Evolutionary conservation across 108 stramenopile genomes (phyloP).

Genomic region (Fistulifera pelliculosa): DNA sequence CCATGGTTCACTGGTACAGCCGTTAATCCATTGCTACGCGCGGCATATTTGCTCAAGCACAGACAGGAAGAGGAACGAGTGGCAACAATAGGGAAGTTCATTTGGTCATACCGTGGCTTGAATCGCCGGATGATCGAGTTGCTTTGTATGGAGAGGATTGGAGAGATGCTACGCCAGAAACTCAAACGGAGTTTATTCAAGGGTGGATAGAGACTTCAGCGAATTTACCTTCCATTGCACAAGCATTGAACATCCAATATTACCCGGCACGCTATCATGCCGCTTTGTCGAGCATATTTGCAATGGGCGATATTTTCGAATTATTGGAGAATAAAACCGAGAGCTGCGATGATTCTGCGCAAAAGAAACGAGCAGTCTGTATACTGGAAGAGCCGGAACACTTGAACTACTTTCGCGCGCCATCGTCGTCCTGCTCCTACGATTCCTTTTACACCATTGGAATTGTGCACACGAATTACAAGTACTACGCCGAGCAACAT

Average conservation of each 20-base stretch:
- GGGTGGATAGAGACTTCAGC: constrained; percentile 39
- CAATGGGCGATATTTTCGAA: constrained; percentile 59
- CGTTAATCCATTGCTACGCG: constrained; percentile 80
- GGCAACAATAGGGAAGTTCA: no score
- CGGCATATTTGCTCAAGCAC: constrained; percentile 49
- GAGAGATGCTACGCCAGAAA: constrained; percentile 33
- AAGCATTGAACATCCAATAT: constrained; percentile 43
- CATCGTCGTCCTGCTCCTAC: constrained; percentile 1
- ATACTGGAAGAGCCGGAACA: constrained; percentile 95
- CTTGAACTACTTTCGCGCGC: constrained; percentile 83
- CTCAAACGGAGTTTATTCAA: constrained; percentile 69
- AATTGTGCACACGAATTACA: constrained; percentile 91
- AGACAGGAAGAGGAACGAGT: constrained; percentile 28
- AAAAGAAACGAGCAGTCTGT: constrained; percentile 53
- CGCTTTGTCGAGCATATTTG: constrained; percentile 71
- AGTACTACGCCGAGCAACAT: constrained; percentile 72
- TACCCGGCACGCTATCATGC: constrained; percentile 69
- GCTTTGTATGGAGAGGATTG: constrained; percentile 3
- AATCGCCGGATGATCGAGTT: constrained; percentile 30
- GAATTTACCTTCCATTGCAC: constrained; percentile 18
- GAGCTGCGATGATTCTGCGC: no score
- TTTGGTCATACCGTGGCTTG: constrained; percentile 80
- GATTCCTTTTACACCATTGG: constrained; percentile 54
- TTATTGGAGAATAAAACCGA: not conserved
- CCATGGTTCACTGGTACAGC: constrained; percentile 87